Base-by-base conservation (phyloP, 164 flowering plant species). In the Buxus sempervirens region DNA sequence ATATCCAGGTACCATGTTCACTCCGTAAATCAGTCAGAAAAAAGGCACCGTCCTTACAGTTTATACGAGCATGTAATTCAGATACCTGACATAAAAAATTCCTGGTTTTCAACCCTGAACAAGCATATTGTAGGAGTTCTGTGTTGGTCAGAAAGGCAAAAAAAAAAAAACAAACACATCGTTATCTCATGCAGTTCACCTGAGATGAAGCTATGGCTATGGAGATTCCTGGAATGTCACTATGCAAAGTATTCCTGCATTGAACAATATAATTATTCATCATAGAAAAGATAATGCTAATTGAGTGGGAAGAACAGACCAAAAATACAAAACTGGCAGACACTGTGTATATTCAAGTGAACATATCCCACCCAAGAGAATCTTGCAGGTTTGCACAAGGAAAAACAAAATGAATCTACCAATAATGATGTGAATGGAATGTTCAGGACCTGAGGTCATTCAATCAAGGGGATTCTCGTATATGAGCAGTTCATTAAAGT, bases 1-100 rank as follows among this genome's bases (percentile, higher is more conserved):
- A 75, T 66, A 93, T 79, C 86, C 87, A 91, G 71, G 94, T 89
- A 22, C 98, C 98, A 65, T 88, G 78, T 55, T 88, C 82, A 70
- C 97, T 93, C 41, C 64, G 80, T 66, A 91, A 80, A 84, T 93
- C 97, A 16, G 88, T 89, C 67, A 93, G 2, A 70, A 75, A 91
- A 79, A 85, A 93, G n/a, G 88, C 90, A 51, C 88, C 93, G 54
- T 89, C 84, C 69, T 86, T 89, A 72, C 75, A 87, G 61, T 70
- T 80, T 53, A 93, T 87, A 32, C 82, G 81, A 59, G 94, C 97
- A 79, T 93, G 98, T 76, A 54, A 70, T 69, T 81, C 64, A 15
- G 97, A 93, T 56, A 93, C 81, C 98, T 93, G 79, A 71, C 48
- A 68, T n/a, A 9, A 59, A 20, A 57, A 58, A 54, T 73, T 51